Evolutionary conservation across 331 rosid species (phyloP), one percentile per base, ranked within the genome.

Genomic region (Saraca asoca): DNA sequence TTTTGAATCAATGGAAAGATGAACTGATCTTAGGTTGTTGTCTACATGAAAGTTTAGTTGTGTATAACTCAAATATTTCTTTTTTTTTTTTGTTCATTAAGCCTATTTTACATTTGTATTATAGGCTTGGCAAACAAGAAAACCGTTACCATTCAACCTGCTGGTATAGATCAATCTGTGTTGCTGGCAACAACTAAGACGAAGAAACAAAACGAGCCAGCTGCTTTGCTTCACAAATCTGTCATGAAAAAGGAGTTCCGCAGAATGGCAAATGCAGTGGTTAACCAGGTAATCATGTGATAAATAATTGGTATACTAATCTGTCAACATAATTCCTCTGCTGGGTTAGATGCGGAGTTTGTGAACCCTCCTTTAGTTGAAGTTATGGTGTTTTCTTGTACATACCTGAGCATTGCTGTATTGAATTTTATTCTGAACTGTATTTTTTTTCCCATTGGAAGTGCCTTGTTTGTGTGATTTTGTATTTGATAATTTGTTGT

Each of bases 121-220:
- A 8, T 64, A 94, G 99, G 99, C 45, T 83, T 94, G 95, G 96
- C 99, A 29, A 90, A 94, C 89, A 90, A 86, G 92, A 94, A 94
- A 71, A 94, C 95, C 14, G 90, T 94, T 51, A 80, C 89, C 11
- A 74, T 94, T 78, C 96, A 83, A 72, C 56, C 88, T 17, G 84
- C 58, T 0, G 97, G 92, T 13, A 94, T 88, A 29, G 97, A 90
- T 41, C 95, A 83, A 46, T 65, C 86, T 57, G 91, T 94, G 66
- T 43, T 90, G 78, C 68, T 94, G 38, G 97, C 92, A 8, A 94
- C 99, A 0, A 77, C 85, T 2, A 94, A 94, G 88, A 80, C 96
- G 69, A 94, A 82, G 96, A 94, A 90, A 62, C 96, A 90, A 71
- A 94, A 79, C 85, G 90, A 94, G 62, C 99, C 99, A 0, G 70